phyloP scores from a whole-genome alignment of 2,329 filamentous ascomycete genomes.

The Albophoma yamanashiensis region DNA sequence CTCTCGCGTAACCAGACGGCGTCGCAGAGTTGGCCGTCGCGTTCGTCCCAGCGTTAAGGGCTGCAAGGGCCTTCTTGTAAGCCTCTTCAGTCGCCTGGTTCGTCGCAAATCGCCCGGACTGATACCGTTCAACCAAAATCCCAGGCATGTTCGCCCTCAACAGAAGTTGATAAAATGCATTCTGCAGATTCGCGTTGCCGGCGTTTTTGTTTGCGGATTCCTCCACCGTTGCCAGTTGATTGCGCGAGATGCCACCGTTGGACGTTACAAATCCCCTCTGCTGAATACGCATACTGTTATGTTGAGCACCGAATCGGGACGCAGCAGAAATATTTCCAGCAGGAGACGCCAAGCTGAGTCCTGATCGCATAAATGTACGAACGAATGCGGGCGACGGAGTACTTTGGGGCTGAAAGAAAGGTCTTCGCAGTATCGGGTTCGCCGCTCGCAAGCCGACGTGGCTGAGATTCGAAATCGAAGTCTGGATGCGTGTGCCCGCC shows the following conservation, averaged over 20 bases:
- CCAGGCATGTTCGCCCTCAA: constrained; percentile 88
- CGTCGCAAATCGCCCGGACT: constrained; percentile 73
- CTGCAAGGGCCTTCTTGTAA: constrained; percentile 62
- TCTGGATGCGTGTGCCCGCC: constrained; percentile 6
- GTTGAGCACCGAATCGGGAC: background rate
- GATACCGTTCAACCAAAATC: constrained; percentile 83
- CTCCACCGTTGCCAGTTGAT: constrained; percentile 74
- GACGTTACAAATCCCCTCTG: constrained; percentile 29
- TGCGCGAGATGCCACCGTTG: constrained; percentile 40
- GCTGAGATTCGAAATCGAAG: constrained; percentile 12
- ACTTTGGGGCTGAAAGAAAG: constrained; percentile 13
- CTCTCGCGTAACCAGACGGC: constrained; percentile 11
- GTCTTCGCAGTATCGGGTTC: constrained; percentile 15
- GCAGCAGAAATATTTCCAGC: constrained; percentile 9
- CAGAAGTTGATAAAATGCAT: constrained; percentile 86
- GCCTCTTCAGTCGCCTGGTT: constrained; percentile 68
- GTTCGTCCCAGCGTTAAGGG: constrained; percentile 19
- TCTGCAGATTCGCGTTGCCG: constrained; percentile 75
- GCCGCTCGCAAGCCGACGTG: constrained; percentile 18
- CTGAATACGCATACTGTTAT: constrained; percentile 4
- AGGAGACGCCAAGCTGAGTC: constrained; percentile 9
- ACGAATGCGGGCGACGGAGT: constrained; percentile 10
- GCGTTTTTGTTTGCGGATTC: constrained; percentile 90
- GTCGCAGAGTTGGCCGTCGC: constrained; percentile 11
- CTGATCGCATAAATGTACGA: constrained; percentile 13